A percentile compares a stretch with the other conserved stretches of the same genome.
phyloP scores from a whole-genome alignment of 179 eudicot genomes.

The Patellifolia procumbens region DNA sequence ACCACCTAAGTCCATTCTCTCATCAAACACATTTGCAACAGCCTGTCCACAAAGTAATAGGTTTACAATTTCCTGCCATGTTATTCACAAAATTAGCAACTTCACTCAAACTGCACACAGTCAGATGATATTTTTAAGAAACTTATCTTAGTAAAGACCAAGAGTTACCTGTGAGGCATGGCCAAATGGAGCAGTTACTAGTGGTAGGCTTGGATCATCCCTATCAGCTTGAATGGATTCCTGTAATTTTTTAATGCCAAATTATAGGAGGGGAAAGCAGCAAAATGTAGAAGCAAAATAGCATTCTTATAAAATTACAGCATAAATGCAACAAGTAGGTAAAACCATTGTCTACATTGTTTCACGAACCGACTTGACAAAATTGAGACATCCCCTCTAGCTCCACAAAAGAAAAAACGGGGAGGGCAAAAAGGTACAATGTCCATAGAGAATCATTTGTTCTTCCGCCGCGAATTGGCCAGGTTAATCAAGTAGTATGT shows the following conservation, averaged over 20 bases:
- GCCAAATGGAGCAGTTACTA: constrained; percentile 98
- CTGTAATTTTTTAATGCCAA: constrained; percentile 38
- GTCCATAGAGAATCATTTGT: not conserved
- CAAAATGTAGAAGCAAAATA: not conserved
- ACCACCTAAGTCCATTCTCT: constrained; percentile 85
- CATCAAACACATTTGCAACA: constrained; percentile 96
- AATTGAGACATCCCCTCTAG: not conserved
- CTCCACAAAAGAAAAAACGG: not conserved
- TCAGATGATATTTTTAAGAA: constrained; percentile 14
- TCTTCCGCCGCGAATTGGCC: not conserved
- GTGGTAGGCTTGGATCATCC: constrained; percentile 88
- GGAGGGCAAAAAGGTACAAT: too few species aligned
- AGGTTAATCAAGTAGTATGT: not conserved
- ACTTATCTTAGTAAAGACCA: not conserved
- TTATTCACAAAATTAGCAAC: constrained; percentile 18
- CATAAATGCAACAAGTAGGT: not conserved
- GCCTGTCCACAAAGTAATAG: constrained; percentile 86
- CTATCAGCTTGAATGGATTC: constrained; percentile 85
- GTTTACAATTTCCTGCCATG: constrained; percentile 87
- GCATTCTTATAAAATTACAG: not conserved
- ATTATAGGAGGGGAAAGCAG: constrained; percentile 1
- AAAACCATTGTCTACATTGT: not conserved
- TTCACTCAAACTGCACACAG: not conserved
- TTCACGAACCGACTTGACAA: too few species aligned
- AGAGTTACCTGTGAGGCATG: constrained; percentile 91